A percentile compares a stretch with the other conserved stretches of the same genome.
These are phyloP conservation scores for Adansonia madagascariensis DNA, from an alignment of 441 rosid species.

Conservation along the genomic window DNA sequence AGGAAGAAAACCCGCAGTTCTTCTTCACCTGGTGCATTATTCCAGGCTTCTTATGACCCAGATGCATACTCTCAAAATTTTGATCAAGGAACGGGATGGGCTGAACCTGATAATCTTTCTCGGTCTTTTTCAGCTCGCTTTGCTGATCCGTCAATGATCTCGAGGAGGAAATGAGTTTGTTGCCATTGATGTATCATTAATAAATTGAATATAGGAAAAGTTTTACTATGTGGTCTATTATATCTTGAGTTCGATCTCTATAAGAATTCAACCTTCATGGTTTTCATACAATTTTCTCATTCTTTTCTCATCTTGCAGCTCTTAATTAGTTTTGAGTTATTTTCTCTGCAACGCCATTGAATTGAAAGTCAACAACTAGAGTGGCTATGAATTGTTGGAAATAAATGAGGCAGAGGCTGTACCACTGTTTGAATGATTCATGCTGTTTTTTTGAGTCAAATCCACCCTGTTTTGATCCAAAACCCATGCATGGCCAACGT, in stretches of 20 bases:
- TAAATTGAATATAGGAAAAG: background rate
- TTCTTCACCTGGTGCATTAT: constrained; percentile 13
- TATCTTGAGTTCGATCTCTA: background rate
- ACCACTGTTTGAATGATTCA: background rate
- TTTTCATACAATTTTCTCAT: background rate
- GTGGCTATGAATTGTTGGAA: background rate
- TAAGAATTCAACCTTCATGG: constrained; percentile 1
- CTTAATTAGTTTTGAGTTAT: background rate
- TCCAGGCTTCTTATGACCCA: constrained; percentile 45
- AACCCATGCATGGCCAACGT: background rate
- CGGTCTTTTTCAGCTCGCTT: constrained; percentile 60
- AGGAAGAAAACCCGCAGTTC: constrained; percentile 34
- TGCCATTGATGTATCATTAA: constrained; percentile 22
- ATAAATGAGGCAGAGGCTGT: background rate
- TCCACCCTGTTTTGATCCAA: constrained; percentile 11
- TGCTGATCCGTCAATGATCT: constrained; percentile 45
- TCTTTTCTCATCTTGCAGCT: background rate
- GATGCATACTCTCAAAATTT: constrained; percentile 52
- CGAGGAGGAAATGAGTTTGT: constrained; percentile 3
- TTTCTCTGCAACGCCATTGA: background rate
- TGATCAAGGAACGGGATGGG: constrained; percentile 47
- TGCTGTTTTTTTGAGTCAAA: background rate
- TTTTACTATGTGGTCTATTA: background rate
- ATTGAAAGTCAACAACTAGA: background rate
- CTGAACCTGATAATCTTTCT: constrained; percentile 48